A percentile compares a stretch with the other conserved stretches of the same genome.
Conservation (phyloP, 768 basidiomycete species). For the Leccinum fibrillosum region DNA sequence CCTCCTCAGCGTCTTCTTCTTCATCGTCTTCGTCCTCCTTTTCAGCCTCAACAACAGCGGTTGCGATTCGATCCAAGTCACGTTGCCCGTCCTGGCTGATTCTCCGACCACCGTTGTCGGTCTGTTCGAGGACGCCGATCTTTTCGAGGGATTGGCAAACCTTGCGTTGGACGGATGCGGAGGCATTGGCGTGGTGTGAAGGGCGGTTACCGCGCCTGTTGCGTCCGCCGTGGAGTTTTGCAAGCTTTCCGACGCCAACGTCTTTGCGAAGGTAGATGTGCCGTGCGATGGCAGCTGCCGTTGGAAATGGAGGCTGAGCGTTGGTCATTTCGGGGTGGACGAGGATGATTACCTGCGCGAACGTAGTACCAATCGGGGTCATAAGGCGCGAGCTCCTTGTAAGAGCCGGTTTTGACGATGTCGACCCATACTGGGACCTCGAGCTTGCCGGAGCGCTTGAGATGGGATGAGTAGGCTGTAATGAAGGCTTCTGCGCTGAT, state of each 20-base stretch:
- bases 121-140: constrained; percentile 95
- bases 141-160: constrained; percentile 97
- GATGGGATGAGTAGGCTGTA: constrained; percentile 88
- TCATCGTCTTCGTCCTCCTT: constrained; percentile 75
- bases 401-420: constrained; percentile 95
- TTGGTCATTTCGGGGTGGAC: background rate
- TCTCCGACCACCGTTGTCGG: constrained; percentile 90
- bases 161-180: constrained; percentile 89
- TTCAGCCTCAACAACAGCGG: constrained; percentile 77
- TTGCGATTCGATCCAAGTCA: constrained; percentile 92
- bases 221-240: constrained; percentile 95
- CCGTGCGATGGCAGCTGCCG: constrained; percentile 87
- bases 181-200: constrained; percentile 86
- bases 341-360: constrained; percentile 76
- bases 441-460: constrained; percentile 98
- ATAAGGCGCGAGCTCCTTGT: constrained; percentile 98
- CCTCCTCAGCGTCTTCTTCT: constrained; percentile 69
- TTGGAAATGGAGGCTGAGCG: background rate
- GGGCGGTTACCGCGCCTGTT: constrained; percentile 96
- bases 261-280: constrained; percentile 99
- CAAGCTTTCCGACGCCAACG: constrained; percentile 89
- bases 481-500: constrained; percentile 91
- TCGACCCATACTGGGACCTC: constrained; percentile 99
- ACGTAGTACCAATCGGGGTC: constrained; percentile 99
- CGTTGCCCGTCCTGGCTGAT: constrained; percentile 97